These are phyloP conservation scores for Bolboschoenoplectus hybrid DNA, from an alignment of 202 grass and related monocot genomes.

Conservation along the genomic window DNA sequence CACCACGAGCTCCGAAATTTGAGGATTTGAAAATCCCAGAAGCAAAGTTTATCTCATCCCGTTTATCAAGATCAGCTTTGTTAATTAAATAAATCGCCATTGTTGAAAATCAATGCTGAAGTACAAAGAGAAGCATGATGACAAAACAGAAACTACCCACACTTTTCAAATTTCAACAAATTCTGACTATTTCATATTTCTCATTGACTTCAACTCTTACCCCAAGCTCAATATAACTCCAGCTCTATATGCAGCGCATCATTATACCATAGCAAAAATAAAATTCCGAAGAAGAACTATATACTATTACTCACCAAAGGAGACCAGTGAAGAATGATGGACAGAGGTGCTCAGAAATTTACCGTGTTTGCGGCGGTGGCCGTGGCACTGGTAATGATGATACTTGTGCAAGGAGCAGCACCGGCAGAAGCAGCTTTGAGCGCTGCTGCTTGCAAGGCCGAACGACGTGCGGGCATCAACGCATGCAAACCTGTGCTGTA, in stretches of 20 bases:
- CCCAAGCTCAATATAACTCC: neutral
- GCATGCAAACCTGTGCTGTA: constrained; percentile 35
- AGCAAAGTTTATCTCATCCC: neutral
- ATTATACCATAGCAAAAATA: neutral
- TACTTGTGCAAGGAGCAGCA: neutral
- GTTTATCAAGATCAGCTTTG: neutral
- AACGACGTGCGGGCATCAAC: constrained; percentile 21
- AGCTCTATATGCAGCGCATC: neutral
- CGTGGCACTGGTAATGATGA: neutral
- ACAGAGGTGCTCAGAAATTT: neutral
- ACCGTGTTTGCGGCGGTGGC: neutral
- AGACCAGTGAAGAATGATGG: neutral
- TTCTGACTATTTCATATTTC: neutral
- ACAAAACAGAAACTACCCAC: neutral
- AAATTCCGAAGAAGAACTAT: neutral
- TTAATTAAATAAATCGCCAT: neutral
- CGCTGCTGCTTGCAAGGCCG: constrained; percentile 29
- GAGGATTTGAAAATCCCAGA: neutral
- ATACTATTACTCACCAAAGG: neutral
- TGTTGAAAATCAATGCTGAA: constrained; percentile 12
- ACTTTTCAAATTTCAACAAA: neutral
- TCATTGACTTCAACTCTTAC: constrained; percentile 26
- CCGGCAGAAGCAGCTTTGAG: neutral
- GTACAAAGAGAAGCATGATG: neutral
- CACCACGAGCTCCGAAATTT: neutral